Percentiles rank a stretch among this genome's conserved stretches.
phyloP scores from a whole-genome alignment of 2,329 filamentous ascomycete species.

The Didymella glomerata region DNA sequence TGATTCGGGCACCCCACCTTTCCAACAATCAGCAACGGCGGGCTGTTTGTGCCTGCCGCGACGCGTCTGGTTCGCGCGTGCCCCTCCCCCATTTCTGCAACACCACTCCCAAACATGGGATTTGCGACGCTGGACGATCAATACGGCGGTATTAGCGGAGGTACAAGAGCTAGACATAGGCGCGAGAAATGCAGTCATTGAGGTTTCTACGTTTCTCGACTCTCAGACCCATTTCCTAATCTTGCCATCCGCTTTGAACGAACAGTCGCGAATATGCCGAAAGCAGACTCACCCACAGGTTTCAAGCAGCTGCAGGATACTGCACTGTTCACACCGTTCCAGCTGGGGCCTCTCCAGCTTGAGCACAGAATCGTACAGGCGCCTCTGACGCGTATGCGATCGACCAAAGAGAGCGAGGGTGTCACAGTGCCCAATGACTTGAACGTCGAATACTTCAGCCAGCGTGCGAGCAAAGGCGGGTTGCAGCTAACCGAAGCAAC shows the following conservation, averaged over 20 bases:
- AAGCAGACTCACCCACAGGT: conserved; percentile 40
- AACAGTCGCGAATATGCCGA: conserved; percentile 38
- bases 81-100: conserved; percentile 42
- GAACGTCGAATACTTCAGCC: conserved; percentile 62
- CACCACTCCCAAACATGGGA: conserved; percentile 38
- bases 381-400: conserved; percentile 55
- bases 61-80: conserved; percentile 15
- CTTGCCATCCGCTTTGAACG: neutral
- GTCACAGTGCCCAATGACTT: conserved; percentile 58
- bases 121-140: conserved; percentile 14
- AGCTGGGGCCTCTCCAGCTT: conserved; percentile 46
- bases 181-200: conserved; percentile 21
- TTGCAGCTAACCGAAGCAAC: conserved; percentile 68
- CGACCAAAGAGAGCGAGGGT: conserved; percentile 58
- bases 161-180: conserved; percentile 36
- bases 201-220: conserved; percentile 7
- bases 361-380: conserved; percentile 53
- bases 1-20: conserved; percentile 17
- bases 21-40: conserved; percentile 7
- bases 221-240: neutral
- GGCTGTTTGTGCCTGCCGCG: conserved; percentile 12
- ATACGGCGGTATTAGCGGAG: conserved; percentile 31
- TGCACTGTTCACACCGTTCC: conserved; percentile 44
- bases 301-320: conserved; percentile 46
- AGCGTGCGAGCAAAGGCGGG: conserved; percentile 63